phyloP scores from a whole-genome alignment of 352 stramenopile genomes.

The Globisporangium emineosum region DNA sequence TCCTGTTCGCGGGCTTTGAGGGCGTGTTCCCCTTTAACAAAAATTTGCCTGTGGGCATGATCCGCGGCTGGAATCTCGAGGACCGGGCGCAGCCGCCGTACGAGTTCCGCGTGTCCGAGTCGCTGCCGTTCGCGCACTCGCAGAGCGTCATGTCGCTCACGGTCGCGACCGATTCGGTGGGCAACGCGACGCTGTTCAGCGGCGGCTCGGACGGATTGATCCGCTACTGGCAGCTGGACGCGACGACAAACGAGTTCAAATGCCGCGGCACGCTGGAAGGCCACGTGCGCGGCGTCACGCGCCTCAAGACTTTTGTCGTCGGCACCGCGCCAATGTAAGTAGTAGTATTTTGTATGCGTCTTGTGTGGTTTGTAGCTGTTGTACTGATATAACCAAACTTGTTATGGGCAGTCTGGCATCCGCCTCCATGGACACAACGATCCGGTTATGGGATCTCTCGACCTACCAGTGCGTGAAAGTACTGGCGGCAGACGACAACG shows the following conservation, averaged over 20 bases:
- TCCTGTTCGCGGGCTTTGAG: constrained; percentile 83
- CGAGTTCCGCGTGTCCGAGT: constrained; percentile 58
- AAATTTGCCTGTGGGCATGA: constrained; percentile 64
- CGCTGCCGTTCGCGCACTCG: constrained; percentile 74
- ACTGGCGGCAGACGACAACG: constrained; percentile 58
- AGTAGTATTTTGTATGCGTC: not conserved
- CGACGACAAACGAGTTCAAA: constrained; percentile 65
- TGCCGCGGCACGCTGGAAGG: constrained; percentile 72
- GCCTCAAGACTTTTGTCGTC: constrained; percentile 81
- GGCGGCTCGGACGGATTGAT: constrained; percentile 73
- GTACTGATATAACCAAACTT: not conserved
- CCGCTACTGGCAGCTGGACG: constrained; percentile 81
- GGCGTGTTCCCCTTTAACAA: constrained; percentile 52
- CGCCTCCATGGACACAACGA: constrained; percentile 77
- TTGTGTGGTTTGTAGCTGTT: no score
- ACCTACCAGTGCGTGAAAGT: constrained; percentile 84
- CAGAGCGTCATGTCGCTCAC: constrained; percentile 72
- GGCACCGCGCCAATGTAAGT: constrained; percentile 53
- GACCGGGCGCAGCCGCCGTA: constrained; percentile 58
- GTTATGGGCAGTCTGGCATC: constrained; percentile 50
- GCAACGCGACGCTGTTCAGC: constrained; percentile 74
- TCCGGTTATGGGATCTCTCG: constrained; percentile 79
- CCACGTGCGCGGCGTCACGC: constrained; percentile 74
- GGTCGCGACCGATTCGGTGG: constrained; percentile 61
- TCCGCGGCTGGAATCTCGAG: constrained; percentile 82